Percentiles rank a stretch among this genome's conserved stretches.
phyloP scores from a whole-genome alignment of 2,329 filamentous ascomycete species.

The Penicillium sp. region DNA sequence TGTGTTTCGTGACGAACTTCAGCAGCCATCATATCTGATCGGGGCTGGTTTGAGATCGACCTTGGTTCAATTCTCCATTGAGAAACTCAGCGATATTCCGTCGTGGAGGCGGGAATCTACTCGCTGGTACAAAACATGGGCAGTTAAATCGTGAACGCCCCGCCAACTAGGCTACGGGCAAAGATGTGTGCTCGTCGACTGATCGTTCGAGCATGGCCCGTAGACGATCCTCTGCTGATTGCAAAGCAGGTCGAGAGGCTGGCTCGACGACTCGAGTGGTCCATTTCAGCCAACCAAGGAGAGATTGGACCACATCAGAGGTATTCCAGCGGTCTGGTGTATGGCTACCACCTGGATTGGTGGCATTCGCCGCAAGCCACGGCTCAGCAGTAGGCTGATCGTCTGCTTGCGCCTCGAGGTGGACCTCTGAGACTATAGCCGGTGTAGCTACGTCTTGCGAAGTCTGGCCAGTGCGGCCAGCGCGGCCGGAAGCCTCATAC shows the following conservation, averaged over 20 bases:
- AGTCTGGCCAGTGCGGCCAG: constrained; percentile 14
- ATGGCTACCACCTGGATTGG: not conserved
- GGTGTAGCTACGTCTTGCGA: constrained; percentile 34
- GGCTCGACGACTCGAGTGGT: constrained; percentile 23
- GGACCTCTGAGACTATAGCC: constrained; percentile 43
- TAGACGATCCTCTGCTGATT: constrained; percentile 40
- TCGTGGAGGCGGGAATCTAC: not conserved
- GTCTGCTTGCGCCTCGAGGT: constrained; percentile 39
- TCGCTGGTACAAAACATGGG: not conserved
- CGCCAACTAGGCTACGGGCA: not conserved
- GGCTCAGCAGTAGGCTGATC: constrained; percentile 2
- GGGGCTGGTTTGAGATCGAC: constrained; percentile 13
- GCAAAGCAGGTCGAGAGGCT: constrained; percentile 19
- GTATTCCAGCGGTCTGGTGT: constrained; percentile 17
- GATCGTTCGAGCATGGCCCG: constrained; percentile 37
- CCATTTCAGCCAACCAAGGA: constrained; percentile 38
- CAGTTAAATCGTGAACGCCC: not conserved
- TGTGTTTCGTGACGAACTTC: constrained; percentile 8
- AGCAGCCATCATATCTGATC: not conserved
- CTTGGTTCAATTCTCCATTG: constrained; percentile 14
- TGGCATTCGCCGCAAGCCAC: not conserved
- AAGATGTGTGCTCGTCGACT: not conserved
- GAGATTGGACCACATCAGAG: constrained; percentile 34
- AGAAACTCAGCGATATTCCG: constrained; percentile 1
- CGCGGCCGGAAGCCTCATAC: constrained; percentile 7